Evolutionary conservation across 179 eudicot genomes (phyloP).

Genomic region (Carnegiea gigantea): DNA sequence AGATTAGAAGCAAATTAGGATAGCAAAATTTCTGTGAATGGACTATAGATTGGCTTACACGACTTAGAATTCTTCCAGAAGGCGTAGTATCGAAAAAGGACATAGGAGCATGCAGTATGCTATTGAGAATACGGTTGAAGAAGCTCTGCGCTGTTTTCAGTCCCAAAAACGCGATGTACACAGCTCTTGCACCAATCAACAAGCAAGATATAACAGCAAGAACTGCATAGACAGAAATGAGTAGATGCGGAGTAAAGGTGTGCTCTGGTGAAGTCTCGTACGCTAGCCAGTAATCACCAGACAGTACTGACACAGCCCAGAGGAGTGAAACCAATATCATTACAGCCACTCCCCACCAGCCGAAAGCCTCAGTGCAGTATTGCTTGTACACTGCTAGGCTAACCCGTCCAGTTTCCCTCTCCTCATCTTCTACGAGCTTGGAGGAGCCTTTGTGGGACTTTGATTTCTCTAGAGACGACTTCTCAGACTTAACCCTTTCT

Average conservation of each 20-base stretch:
- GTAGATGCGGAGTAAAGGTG: slow-evolving; percentile 61
- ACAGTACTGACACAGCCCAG: slow-evolving; percentile 75
- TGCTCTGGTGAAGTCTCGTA: slow-evolving; percentile 70
- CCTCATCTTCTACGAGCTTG: slow-evolving; percentile 84
- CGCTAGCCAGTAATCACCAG: slow-evolving; percentile 91
- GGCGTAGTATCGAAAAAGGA: slow-evolving; percentile 96
- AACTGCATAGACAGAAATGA: slow-evolving; percentile 59
- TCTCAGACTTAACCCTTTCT: slow-evolving; percentile 30
- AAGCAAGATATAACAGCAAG: slow-evolving; percentile 54
- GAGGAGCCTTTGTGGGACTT: slow-evolving; percentile 44
- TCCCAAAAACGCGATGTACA: slow-evolving; percentile 60
- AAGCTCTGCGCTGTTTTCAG: slow-evolving; percentile 71
- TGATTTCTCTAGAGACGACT: slow-evolving; percentile 35
- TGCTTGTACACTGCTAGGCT: slow-evolving; percentile 62
- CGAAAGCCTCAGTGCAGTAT: slow-evolving; percentile 84
- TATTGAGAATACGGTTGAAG: slow-evolving; percentile 60
- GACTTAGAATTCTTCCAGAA: slow-evolving; percentile 93
- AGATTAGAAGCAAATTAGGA: too few relatives aligned
- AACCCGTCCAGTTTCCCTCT: slow-evolving; percentile 79
- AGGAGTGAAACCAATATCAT: slow-evolving; percentile 46
- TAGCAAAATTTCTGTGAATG: neutral
- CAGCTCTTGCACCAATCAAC: slow-evolving; percentile 45
- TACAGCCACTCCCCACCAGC: slow-evolving; percentile 77
- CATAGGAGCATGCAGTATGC: slow-evolving; percentile 94
- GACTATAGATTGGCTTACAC: slow-evolving; percentile 56